Base-by-base conservation (phyloP, 345 rosid species). In the Dipteronia dyeriana region DNA sequence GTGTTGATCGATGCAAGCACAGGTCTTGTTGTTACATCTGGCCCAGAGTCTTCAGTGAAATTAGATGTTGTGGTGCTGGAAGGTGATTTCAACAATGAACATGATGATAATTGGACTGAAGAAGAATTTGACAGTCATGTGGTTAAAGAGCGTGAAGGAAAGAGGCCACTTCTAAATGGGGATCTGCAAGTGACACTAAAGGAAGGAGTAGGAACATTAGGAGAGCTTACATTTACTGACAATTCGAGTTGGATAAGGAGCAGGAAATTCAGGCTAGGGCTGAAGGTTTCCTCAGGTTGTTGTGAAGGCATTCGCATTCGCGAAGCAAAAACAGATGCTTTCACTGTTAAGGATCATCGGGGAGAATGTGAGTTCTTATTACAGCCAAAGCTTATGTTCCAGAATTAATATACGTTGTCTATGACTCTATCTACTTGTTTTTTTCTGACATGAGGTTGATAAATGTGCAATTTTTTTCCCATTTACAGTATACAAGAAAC, bases 231-330 rank as follows among this genome's bases (percentile, higher is more conserved):
- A 41, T 96, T 96, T 79, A 94, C 99, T 0, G 99, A 96, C 65
- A 96, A 96, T 84, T 96, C 99, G 10, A 96, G 98, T 76, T 96
- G 99, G 99, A 94, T 89, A 61, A 91, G 99, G 81, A 91, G 99
- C 86, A 87, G 99, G 83, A 96, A 96, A 77, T 96, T 96, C 80
- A 94, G 99, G 84, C 84, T 96, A 2, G 99, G 99, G 74, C 83
- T 94, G 82, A 92, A 83, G 84, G 91, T 94, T 71, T 80, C 92
- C 57, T 77, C 88, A 20, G 97, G 92, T 70, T 88, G 67, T 83
- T 90, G 88, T 81, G 97, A 92, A 67, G 91, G 91, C 19, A 77
- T 92, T 64, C 97, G 87, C 70, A 85, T 94, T 11, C 93, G 97
- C 34, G 99, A 96, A 87, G 99, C 99, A 4, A 96, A 94, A 85